Base-by-base conservation (phyloP, 805 yeast genomes). In the Candida sithepensis region DNA sequence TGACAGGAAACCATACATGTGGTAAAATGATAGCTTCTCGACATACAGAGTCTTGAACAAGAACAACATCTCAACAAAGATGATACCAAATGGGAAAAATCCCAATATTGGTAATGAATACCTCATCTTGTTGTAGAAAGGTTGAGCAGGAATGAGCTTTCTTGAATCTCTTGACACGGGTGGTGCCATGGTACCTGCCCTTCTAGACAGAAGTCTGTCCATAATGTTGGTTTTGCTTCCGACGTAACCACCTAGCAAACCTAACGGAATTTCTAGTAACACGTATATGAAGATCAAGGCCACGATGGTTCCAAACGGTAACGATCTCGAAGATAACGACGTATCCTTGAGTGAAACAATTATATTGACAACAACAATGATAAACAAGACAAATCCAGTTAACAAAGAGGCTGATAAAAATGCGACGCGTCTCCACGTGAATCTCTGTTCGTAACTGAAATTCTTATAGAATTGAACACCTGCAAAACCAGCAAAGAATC, bases 341-440 rank as follows among this genome's bases (percentile, higher is more conserved):
- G 94, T 82, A 52, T 83, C 84, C 55, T 82, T 76, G 2, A 84
- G 84, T 88, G 91, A 86, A 9, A 86, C 82, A 47, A 89, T 76
- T 50, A 79, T 68, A 62, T 88, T 89, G 49, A 86, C 66, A 21
- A 79, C 60, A 21, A 85, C 62, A 0, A 84, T 70, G 2, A 79
- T 69, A 0, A 75, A 48, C 47, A 86, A 64, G 0, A 82, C 70
- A 3, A 68, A 57, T 38, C 67, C 76, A 22, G 73, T 87, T 66
- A 71, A 69, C 3, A 69, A 50, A 21, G 77, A 75, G 18, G 82
- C 83, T 48, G 78, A 75, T 20, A 74, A 46, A 10, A 77, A 59
- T 3, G 84, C 67, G 40, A 67, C 65, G 12, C 59, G 41, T 33
- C 73, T 52, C 74, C 68, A 59, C 61, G 69, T 40, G 64, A 66